Conservation (phyloP, 2,329 filamentous ascomycete genomes). For the Neofusicoccum umdonicola region DNA sequence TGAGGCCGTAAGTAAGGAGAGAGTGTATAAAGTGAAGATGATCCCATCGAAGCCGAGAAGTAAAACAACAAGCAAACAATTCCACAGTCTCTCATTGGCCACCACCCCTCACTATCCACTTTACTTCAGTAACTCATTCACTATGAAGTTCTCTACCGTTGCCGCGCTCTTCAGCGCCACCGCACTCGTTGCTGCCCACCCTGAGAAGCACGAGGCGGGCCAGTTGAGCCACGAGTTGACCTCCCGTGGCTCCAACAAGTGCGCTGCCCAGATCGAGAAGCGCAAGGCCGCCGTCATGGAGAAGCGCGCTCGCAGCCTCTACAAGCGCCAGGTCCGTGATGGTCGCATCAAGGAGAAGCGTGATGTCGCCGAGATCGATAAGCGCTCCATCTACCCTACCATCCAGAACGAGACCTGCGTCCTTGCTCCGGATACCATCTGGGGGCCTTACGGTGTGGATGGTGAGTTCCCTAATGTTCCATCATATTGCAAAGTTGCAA, state of each 20-base stretch:
- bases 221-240: not conserved
- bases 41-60: not conserved
- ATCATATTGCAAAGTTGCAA: too few species aligned
- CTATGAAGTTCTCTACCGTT: not conserved
- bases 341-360: slow-evolving; percentile 3
- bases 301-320: not conserved
- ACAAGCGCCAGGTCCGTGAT: slow-evolving; percentile 1
- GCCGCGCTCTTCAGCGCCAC: not conserved
- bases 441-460: slow-evolving; percentile 38
- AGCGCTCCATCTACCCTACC: slow-evolving; percentile 1
- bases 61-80: not conserved
- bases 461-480: slow-evolving; percentile 37
- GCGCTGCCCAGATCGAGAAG: not conserved
- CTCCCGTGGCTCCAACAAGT: not conserved
- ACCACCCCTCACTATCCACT: too few species aligned
- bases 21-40: not conserved
- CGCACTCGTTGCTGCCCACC: not conserved
- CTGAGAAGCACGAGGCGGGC: not conserved
- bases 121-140: not conserved
- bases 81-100: too few species aligned
- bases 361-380: not conserved
- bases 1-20: too few species aligned
- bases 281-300: not conserved
- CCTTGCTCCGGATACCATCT: slow-evolving; percentile 30
- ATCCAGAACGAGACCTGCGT: slow-evolving; percentile 32